Conservation (phyloP, 768 basidiomycete species). For the Podaxis sp. region DNA sequence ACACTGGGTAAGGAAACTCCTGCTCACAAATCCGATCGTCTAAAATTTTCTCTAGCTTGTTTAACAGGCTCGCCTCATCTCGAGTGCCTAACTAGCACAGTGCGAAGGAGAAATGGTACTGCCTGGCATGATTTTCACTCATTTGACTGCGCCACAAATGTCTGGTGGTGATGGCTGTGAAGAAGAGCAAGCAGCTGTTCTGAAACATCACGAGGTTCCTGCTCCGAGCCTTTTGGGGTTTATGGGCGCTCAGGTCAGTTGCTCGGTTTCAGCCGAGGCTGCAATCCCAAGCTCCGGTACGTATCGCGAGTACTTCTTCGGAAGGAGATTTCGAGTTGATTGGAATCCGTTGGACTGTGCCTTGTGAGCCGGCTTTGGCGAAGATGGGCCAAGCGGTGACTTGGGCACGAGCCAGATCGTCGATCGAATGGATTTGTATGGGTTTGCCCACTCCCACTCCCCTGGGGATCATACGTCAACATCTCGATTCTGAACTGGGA, state of each 20-base stretch:
- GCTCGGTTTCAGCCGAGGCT: constrained; percentile 50
- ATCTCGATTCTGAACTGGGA: constrained; percentile 29
- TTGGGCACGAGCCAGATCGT: constrained; percentile 46
- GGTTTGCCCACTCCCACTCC: constrained; percentile 35
- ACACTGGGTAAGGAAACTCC: constrained; percentile 14
- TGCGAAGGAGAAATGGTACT: neutral
- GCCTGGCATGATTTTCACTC: constrained; percentile 18
- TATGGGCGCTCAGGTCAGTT: constrained; percentile 32
- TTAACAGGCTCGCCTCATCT: neutral
- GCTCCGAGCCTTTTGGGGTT: constrained; percentile 33
- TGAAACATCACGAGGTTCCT: constrained; percentile 36
- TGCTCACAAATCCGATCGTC: constrained; percentile 11
- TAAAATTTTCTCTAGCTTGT: constrained; percentile 2
- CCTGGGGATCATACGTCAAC: constrained; percentile 48
- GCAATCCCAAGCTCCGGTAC: constrained; percentile 50
- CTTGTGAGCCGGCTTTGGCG: constrained; percentile 42
- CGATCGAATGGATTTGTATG: constrained; percentile 39
- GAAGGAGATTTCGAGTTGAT: constrained; percentile 44
- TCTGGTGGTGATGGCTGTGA: constrained; percentile 33
- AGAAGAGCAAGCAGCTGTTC: constrained; percentile 24
- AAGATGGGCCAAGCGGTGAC: constrained; percentile 45
- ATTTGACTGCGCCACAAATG: constrained; percentile 29
- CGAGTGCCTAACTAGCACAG: no score
- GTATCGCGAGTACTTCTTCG: constrained; percentile 39
- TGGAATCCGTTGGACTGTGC: constrained; percentile 43